These are phyloP conservation scores for Lasiodiplodia hormozganensis DNA, from an alignment of 2,329 filamentous ascomycete species.

Conservation along the genomic window DNA sequence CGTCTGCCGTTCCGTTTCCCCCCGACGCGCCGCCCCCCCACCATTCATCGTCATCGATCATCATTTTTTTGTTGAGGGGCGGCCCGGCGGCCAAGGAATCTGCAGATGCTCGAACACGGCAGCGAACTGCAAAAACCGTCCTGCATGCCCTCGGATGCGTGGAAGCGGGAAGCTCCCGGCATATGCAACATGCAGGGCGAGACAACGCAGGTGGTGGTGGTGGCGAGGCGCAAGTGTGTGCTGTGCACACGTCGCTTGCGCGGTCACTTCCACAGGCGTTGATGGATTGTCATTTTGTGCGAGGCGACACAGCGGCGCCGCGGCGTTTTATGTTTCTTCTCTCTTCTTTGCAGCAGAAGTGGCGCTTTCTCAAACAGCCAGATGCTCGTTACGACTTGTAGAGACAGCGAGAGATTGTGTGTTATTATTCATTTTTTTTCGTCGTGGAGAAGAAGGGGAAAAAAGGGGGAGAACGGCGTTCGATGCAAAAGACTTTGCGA, in stretches of 20 bases:
- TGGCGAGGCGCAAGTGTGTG: background rate
- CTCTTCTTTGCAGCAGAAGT: background rate
- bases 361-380: background rate
- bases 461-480: background rate
- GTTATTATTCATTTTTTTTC: background rate
- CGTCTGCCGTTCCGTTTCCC: background rate
- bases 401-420: slow-evolving; percentile 1
- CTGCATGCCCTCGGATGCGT: background rate
- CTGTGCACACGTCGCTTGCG: background rate
- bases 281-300: background rate
- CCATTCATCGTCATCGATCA: no score
- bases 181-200: slow-evolving; percentile 20
- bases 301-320: slow-evolving; percentile 16
- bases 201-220: slow-evolving; percentile 8
- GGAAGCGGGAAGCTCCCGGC: background rate
- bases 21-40: no score
- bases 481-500: background rate
- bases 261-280: background rate
- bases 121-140: background rate
- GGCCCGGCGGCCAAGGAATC: background rate
- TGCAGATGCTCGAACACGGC: slow-evolving; percentile 1
- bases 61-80: background rate
- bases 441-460: background rate
- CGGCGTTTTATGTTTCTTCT: background rate
- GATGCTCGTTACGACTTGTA: slow-evolving; percentile 6